A percentile compares a stretch with the other conserved stretches of the same genome.
phyloP scores from a whole-genome alignment of 176 grass and related monocot species.

The Cenchrus purpureus region DNA sequence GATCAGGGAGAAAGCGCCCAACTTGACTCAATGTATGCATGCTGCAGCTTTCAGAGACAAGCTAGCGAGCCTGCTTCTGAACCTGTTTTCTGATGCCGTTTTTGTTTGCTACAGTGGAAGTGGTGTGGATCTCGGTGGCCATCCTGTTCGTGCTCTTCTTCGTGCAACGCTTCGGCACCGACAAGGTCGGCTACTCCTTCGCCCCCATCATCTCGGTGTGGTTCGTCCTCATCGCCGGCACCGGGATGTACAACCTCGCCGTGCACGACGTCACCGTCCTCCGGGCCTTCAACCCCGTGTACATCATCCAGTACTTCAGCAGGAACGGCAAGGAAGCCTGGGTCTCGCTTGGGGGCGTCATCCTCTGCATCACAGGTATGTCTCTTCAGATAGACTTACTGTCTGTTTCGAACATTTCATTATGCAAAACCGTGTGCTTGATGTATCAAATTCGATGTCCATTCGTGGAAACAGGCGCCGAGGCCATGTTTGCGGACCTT shows the following conservation, averaged over 20 bases:
- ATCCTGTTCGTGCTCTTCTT: constrained; percentile 57
- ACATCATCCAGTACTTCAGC: constrained; percentile 60
- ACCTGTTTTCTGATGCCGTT: background rate
- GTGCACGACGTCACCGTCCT: constrained; percentile 52
- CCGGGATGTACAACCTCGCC: constrained; percentile 59
- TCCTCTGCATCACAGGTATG: constrained; percentile 60
- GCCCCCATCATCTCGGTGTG: constrained; percentile 62
- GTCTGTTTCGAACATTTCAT: background rate
- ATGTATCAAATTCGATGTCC: background rate
- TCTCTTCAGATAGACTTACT: background rate
- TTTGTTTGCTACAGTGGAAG: constrained; percentile 27
- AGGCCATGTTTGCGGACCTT: constrained; percentile 74
- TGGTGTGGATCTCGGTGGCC: constrained; percentile 62
- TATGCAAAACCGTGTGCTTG: background rate
- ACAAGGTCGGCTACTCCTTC: constrained; percentile 76
- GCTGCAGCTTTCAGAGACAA: background rate
- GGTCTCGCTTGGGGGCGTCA: constrained; percentile 69
- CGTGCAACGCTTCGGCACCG: constrained; percentile 58
- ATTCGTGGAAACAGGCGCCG: constrained; percentile 42
- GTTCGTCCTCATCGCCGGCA: constrained; percentile 58
- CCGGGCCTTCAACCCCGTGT: constrained; percentile 60
- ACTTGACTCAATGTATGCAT: constrained; percentile 37
- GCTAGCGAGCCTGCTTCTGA: background rate
- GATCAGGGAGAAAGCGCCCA: constrained; percentile 56
- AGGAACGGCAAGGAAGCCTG: constrained; percentile 65